These are phyloP conservation scores for Citrus maxima DNA, from an alignment of 345 rosid species.

Conservation along the genomic window DNA sequence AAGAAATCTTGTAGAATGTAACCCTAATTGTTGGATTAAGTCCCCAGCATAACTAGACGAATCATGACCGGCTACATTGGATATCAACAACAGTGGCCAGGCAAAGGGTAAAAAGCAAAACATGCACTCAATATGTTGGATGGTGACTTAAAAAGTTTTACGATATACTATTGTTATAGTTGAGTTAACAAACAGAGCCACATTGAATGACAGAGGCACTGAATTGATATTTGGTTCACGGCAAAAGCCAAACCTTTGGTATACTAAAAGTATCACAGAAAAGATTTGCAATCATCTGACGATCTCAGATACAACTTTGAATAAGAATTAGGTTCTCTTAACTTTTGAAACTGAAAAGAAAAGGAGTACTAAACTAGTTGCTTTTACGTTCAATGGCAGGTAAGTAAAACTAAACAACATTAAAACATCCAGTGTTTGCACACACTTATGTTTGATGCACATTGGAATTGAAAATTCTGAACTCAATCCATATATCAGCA, in stretches of 20 bases:
- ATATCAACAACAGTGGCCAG: background rate
- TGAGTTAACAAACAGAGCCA: background rate
- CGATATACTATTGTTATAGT: background rate
- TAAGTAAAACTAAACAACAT: background rate
- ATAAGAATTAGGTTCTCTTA: background rate
- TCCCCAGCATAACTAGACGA: background rate
- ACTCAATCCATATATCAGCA: background rate
- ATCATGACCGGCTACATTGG: background rate
- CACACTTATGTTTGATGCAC: background rate
- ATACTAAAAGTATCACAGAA: background rate
- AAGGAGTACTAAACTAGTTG: background rate
- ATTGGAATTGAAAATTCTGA: background rate
- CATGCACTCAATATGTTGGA: background rate
- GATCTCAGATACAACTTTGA: background rate
- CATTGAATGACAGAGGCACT: background rate
- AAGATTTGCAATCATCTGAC: background rate
- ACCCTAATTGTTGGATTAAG: background rate
- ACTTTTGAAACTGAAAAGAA: background rate
- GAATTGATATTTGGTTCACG: background rate
- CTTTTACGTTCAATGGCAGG: background rate
- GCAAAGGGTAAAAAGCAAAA: background rate
- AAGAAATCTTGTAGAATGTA: background rate
- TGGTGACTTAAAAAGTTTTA: background rate
- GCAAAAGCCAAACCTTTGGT: background rate
- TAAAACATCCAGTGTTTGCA: background rate